Evolutionary conservation across 805 yeast genomes (phyloP).

Genomic region (Candida insectorum): DNA sequence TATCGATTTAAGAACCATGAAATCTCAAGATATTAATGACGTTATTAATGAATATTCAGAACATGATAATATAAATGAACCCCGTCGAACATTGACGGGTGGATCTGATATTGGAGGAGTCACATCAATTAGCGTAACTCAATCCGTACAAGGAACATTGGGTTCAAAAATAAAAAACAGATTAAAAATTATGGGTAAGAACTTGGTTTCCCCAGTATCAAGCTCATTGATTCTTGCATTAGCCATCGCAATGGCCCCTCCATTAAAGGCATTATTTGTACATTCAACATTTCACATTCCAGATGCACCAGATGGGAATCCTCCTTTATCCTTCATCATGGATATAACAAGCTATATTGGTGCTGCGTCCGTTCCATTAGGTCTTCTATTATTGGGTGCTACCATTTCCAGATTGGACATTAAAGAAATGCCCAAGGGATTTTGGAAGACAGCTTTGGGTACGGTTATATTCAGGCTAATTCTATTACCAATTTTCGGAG

Average conservation of each 20-base stretch:
- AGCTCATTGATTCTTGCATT: conserved; percentile 64
- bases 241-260: conserved; percentile 79
- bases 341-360: conserved; percentile 80
- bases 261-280: conserved; percentile 61
- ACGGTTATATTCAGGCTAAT: conserved; percentile 59
- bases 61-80: conserved; percentile 29
- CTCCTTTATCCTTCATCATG: conserved; percentile 82
- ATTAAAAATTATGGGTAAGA: conserved; percentile 29
- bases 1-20: conserved; percentile 10
- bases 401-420: conserved; percentile 76
- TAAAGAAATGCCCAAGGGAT: conserved; percentile 59
- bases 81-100: conserved; percentile 16
- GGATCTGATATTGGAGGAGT: conserved; percentile 21
- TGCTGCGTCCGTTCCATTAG: conserved; percentile 84
- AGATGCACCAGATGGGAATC: conserved; percentile 79
- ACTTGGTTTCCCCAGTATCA: conserved; percentile 70
- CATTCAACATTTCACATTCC: conserved; percentile 41
- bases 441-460: conserved; percentile 61
- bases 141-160: conserved; percentile 2
- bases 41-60: conserved; percentile 47
- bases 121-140: background rate
- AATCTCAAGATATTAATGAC: conserved; percentile 32
- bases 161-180: conserved; percentile 7
- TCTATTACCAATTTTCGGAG: conserved; percentile 77
- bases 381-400: conserved; percentile 79